A percentile compares a stretch with the other conserved stretches of the same genome.
These are phyloP conservation scores for Trichaptum fuscoviolaceum DNA, from an alignment of 768 basidiomycete genomes.

Conservation along the genomic window DNA sequence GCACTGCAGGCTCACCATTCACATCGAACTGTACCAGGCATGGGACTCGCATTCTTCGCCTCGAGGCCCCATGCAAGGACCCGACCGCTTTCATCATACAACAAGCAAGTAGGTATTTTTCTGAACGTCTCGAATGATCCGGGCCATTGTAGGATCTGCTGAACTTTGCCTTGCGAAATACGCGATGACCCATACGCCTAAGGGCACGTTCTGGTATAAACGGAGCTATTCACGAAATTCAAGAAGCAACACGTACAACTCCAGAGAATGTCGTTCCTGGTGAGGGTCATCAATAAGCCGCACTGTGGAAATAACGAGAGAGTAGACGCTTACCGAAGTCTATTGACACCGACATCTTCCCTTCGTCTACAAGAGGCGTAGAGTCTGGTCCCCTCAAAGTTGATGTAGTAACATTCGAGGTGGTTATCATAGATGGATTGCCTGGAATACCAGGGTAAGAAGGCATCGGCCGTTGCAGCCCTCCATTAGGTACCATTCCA, in stretches of 20 bases:
- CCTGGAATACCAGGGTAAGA: constrained; percentile 13
- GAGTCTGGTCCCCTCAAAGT: constrained; percentile 14
- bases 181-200: constrained; percentile 86
- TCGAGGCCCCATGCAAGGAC: constrained; percentile 84
- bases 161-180: constrained; percentile 70
- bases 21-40: constrained; percentile 56
- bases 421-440: constrained; percentile 17
- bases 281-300: constrained; percentile 13
- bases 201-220: constrained; percentile 9
- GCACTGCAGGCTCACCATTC: constrained; percentile 36
- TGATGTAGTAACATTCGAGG: constrained; percentile 22
- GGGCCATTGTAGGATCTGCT: constrained; percentile 85
- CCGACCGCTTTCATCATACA: constrained; percentile 70
- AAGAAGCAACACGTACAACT: constrained; percentile 48
- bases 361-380: constrained; percentile 44
- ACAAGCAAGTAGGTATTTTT: constrained; percentile 81
- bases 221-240: constrained; percentile 5
- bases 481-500: constrained; percentile 26
- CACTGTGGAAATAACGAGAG: neutral
- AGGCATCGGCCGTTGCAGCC: constrained; percentile 20
- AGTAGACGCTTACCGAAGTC: constrained; percentile 59
- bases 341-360: constrained; percentile 78
- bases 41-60: constrained; percentile 73
- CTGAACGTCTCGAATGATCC: constrained; percentile 82
- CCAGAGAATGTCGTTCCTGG: constrained; percentile 85